Evolutionary conservation across 495 filamentous ascomycete species (phyloP), one percentile per base, ranked within the genome.

Genomic region (Aspergillus baeticus): DNA sequence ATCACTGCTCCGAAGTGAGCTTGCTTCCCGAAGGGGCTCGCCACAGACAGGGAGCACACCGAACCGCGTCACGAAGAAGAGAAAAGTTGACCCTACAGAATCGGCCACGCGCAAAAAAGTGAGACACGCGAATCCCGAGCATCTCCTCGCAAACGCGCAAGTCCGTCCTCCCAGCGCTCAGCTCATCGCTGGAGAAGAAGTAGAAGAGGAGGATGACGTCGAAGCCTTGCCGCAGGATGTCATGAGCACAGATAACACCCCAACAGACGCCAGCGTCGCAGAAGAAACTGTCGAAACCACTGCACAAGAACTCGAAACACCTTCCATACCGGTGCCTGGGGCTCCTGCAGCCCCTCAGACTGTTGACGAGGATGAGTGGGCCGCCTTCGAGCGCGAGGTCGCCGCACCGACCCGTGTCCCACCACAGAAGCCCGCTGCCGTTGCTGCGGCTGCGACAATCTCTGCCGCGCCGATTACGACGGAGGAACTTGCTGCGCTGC

Each of bases 371-470:
- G 85, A 87, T 48, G 89, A 92, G 69, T 95, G 92, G 90, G 91
- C 89, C 0, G 89, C 90, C 39, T 96, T 96, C 65, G 89, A 96
- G 70, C 88, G 91, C 14, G 92, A 96, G 21, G 83, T 96, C 11
- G 83, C 83, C 5, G 81, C 80, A 18, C 81, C 81, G 36, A 72
- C 77, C 13, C 69, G 71, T 39, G 57, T 66, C 15, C 59, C 65
- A 6, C 67, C 65, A 5, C 67, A 69, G 17, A 64, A 59, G 22
- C 71, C 72, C 6, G 63, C 72, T 38, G 73, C 68, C 5, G 8
- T 73, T 44, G 29, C 67, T 10, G 67, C 64, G 2, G 60, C 65
- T 13, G 73, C 75, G 6, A 87, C 84, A 0, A 94, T 96, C 53
- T 86, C 84, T 1, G 89, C 89, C 7, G 75, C 79, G 1, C 79